Evolutionary conservation across 164 flowering plant genomes (phyloP), one percentile per base, ranked within the genome.

Genomic region (Vitis rupestris): DNA sequence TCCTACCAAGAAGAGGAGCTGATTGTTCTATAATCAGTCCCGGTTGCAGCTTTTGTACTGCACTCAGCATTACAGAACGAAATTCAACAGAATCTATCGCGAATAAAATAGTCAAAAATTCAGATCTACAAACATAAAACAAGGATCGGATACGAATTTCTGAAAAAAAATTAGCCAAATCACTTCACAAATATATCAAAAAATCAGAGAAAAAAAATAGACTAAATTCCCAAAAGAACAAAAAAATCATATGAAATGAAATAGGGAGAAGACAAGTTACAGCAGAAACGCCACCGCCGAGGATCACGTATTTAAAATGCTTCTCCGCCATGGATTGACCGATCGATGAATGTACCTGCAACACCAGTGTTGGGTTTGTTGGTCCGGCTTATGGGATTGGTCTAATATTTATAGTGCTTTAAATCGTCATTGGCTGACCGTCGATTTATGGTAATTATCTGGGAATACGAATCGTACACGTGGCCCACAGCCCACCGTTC

Each of bases 231-330:
- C 2, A 49, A 5, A 15, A 50, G 57, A 27, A 61, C 65, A 10
- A 61, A 51, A 53, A 30, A 57, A 55, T 69, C 50, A 44, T 8
- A 52, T 37, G 49, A 31, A 50, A 65, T 47, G 10, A 48, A 53
- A 47, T 13, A 31, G 8, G 8, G 51, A 19, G 10, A 9, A 68
- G 29, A 16, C 31, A 55, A 70, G 91, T 85, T 78, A 92, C 99
- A 65, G 93, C 99, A 15, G 99, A 53, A 73, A 95, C 99, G 9
- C 99, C 99, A 48, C 99, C 99, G 14, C 99, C 99, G 48, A 95
- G 51, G 79, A 95, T 91, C 76, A 95, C 86, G 81, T 95, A 92
- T 80, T 92, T 95, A 87, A 84, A 95, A 66, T 74, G 74, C 82
- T 89, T 85, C 69, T 81, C 90, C 70, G 94, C 98, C 99, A 95